phyloP scores from a whole-genome alignment of 306 rosid genomes.

The Oemleria cerasiformis region DNA sequence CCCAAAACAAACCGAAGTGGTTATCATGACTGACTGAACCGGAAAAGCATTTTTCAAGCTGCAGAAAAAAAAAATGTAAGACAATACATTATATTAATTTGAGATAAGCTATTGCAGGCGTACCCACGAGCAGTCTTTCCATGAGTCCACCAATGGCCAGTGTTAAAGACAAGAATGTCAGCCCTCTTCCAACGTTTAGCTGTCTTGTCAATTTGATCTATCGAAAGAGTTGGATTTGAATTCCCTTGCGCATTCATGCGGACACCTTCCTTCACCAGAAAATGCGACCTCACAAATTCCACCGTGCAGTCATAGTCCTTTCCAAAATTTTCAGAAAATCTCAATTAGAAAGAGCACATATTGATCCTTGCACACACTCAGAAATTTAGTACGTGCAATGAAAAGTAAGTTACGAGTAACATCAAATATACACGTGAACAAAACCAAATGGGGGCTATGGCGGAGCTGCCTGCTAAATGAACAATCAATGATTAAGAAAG shows the following conservation, averaged over 20 bases:
- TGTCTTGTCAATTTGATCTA: conserved; percentile 86
- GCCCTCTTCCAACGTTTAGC: conserved; percentile 81
- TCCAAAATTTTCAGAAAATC: conserved; percentile 40
- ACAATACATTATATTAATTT: neutral
- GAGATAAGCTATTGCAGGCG: conserved; percentile 26
- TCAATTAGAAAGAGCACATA: conserved; percentile 10
- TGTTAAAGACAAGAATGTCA: conserved; percentile 90
- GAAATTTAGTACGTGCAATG: neutral
- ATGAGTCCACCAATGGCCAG: conserved; percentile 99
- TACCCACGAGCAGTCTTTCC: conserved; percentile 98
- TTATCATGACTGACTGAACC: neutral
- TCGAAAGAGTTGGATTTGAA: conserved; percentile 85
- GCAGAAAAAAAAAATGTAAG: neutral
- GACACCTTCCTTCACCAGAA: conserved; percentile 86
- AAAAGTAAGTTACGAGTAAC: neutral
- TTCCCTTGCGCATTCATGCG: conserved; percentile 62
- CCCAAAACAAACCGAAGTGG: neutral
- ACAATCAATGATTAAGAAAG: neutral
- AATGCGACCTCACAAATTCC: conserved; percentile 93
- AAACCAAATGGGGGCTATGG: neutral
- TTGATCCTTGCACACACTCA: conserved; percentile 2
- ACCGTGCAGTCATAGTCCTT: conserved; percentile 83
- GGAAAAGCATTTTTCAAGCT: neutral
- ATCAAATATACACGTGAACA: neutral
- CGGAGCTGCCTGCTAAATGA: neutral